phyloP scores from a whole-genome alignment of 2,329 filamentous ascomycete species.

The Passalora sequoiae region DNA sequence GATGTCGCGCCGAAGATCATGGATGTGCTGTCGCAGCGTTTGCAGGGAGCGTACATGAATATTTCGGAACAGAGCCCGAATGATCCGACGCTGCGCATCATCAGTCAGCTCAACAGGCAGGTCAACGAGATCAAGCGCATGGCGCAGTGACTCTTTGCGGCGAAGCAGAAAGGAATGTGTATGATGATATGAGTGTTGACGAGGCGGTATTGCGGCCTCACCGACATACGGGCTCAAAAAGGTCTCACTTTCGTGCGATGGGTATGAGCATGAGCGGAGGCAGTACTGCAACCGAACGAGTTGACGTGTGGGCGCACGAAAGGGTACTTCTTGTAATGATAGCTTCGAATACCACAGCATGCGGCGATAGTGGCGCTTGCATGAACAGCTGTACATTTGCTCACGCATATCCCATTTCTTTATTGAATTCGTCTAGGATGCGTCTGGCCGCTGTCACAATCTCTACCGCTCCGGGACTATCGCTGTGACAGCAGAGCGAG shows the following conservation, averaged over 20 bases:
- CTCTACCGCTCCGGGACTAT: slow-evolving; percentile 41
- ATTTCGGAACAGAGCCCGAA: slow-evolving; percentile 51
- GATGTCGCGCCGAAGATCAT: slow-evolving; percentile 57
- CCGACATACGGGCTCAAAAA: not conserved
- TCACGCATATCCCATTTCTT: slow-evolving; percentile 22
- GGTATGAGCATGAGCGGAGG: too few species aligned
- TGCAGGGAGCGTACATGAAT: slow-evolving; percentile 54
- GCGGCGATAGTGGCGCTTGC: too few species aligned
- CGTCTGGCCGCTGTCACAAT: slow-evolving; percentile 39
- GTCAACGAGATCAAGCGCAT: slow-evolving; percentile 25
- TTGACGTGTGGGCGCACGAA: too few species aligned
- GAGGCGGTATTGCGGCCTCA: not conserved
- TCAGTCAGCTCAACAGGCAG: slow-evolving; percentile 28
- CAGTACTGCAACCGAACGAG: too few species aligned
- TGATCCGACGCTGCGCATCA: slow-evolving; percentile 37
- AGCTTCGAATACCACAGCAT: too few species aligned
- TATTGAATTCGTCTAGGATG: slow-evolving; percentile 41
- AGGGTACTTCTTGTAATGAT: too few species aligned
- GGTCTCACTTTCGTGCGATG: too few species aligned
- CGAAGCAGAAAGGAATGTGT: slow-evolving; percentile 10
- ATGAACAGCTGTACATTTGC: too few species aligned
- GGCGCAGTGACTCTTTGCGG: slow-evolving; percentile 19
- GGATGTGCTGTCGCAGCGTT: slow-evolving; percentile 53
- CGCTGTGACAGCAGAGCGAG: slow-evolving; percentile 43
- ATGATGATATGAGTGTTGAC: slow-evolving; percentile 4